Base-by-base conservation (phyloP, 169 alveolate genomes). In the Eimeria tenella region DNA sequence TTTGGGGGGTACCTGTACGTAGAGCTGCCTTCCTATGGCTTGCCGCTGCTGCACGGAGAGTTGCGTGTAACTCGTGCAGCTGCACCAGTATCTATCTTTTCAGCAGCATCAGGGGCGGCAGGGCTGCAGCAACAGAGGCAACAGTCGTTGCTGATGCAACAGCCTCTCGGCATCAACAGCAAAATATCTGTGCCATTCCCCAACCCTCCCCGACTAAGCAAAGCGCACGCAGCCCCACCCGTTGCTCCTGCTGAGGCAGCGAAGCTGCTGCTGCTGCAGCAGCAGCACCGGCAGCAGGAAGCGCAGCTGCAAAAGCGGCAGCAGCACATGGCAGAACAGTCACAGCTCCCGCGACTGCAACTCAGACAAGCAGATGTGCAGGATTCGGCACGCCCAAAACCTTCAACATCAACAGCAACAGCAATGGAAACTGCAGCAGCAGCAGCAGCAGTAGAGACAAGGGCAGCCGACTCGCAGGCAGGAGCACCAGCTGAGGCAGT, bases 11-110 rank as follows among this genome's bases (percentile, higher is more conserved):
- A 53, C 42, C 87, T 88, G n/a, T 73, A 71, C 53, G 79, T 88
- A 25, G 94, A 88, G 49, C 77, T 58, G 4, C 94, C 94, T 52
- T 88, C 79, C 55, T 88, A 88, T 62, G 75, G 94, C 17, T 11
- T 88, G 50, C 94, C 94, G 21, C 25, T 71, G 55, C 77, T 88
- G 52, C 87, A 88, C 52, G 94, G 71, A 6, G 94, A 88, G 94
- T 87, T 79, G 42, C 94, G 94, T 4, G 19, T 73, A 13, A 62
- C 56, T 5, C 49, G 74, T 9, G 10, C 74, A 3, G 17, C 58
- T 49, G 62, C 68, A 50, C 87, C 94, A 52, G 62, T 60, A 11
- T 7, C 94, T 21, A 52, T 25, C n/a, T 25, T 49, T 13, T 19
- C 84, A 11, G 62, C 63, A 31, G 84, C 63, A 49, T 65, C 75